Conservation (phyloP, 495 filamentous ascomycete species). For the Trichoderma virens region DNA sequence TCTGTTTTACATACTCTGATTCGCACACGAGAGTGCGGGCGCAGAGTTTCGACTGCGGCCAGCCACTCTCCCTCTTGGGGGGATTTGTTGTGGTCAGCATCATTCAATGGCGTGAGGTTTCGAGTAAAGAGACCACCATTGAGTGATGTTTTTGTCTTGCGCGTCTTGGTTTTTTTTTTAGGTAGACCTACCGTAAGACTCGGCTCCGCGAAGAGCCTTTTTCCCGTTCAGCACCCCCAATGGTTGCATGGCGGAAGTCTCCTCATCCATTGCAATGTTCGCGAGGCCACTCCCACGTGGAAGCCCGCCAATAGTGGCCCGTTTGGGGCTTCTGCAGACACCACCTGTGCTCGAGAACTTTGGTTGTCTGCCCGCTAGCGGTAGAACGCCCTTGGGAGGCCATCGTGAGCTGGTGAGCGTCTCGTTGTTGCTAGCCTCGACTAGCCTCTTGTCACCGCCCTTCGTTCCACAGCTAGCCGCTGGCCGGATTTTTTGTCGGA, state of each 20-base stretch:
- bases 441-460: slow-evolving; percentile 5
- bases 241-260: not conserved
- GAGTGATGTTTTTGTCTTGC: no score
- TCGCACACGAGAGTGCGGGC: not conserved
- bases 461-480: not conserved
- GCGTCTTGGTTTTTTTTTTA: no score
- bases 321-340: not conserved
- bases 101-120: no score
- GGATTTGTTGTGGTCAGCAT: not conserved
- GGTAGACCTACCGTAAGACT: not conserved
- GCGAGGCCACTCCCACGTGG: slow-evolving; percentile 1
- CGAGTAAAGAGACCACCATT: no score
- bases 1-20: not conserved
- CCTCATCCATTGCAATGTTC: not conserved
- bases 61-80: not conserved
- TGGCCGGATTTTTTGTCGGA: not conserved
- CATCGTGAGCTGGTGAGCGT: not conserved
- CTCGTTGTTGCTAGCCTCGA: not conserved
- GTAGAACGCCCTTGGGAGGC: not conserved
- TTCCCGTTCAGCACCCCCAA: not conserved
- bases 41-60: not conserved
- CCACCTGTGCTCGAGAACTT: not conserved
- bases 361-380: not conserved
- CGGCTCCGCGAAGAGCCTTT: not conserved
- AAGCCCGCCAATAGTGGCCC: not conserved